Percentiles rank a stretch among this genome's conserved stretches.
Conservation (phyloP, 768 basidiomycete genomes). For the Rhodotorula toruloides region DNA sequence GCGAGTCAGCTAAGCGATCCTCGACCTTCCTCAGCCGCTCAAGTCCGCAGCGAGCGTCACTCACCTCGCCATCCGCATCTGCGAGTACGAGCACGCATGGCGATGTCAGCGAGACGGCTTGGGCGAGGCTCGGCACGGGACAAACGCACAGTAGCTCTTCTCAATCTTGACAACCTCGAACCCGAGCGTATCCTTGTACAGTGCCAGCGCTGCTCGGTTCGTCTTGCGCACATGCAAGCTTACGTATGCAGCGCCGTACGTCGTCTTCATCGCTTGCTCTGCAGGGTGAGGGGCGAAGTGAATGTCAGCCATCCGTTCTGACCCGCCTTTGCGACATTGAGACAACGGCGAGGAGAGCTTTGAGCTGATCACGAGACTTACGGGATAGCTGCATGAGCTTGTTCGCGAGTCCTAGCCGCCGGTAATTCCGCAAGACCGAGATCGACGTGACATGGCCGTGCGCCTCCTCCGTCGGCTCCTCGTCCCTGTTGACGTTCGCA, state of each 20-base stretch:
- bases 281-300: not conserved
- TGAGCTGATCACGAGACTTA: conserved; percentile 49
- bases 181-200: conserved; percentile 84
- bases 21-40: no score
- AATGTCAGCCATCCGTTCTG: not conserved
- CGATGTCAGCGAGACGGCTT: not conserved
- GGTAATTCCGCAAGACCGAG: conserved; percentile 81
- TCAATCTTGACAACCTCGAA: conserved; percentile 82
- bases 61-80: conserved; percentile 35
- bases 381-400: conserved; percentile 90
- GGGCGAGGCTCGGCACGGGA: no score
- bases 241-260: conserved; percentile 78
- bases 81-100: not conserved
- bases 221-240: conserved; percentile 89
- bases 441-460: conserved; percentile 97
- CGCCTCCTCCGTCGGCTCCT: conserved; percentile 57
- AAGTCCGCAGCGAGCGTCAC: no score
- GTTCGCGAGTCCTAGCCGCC: conserved; percentile 86
- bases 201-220: conserved; percentile 81
- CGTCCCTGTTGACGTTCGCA: conserved; percentile 47
- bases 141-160: conserved; percentile 76
- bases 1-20: not conserved
- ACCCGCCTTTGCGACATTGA: not conserved
- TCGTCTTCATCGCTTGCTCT: conserved; percentile 86
- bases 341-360: not conserved